phyloP scores from a whole-genome alignment of 1,284 basidiomycete species.

The Trametes versicolor region DNA sequence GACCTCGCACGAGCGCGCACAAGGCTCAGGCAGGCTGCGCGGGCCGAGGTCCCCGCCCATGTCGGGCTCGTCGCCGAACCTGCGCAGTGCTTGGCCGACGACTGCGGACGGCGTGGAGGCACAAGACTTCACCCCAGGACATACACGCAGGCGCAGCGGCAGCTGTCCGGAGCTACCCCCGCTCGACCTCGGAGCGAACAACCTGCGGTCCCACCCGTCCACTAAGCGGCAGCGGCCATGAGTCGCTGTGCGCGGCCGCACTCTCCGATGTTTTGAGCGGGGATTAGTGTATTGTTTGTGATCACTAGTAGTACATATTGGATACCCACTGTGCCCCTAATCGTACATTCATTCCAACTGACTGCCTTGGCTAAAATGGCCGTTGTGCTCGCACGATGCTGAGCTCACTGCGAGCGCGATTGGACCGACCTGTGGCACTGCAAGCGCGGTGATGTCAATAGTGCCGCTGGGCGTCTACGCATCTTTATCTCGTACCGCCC shows the following conservation, averaged over 20 bases:
- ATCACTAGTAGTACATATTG: background rate
- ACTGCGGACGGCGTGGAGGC: background rate
- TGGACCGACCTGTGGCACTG: background rate
- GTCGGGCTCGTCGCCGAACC: conserved; percentile 25
- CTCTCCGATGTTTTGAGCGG: no score
- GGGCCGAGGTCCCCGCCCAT: conserved; percentile 29
- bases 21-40: conserved; percentile 28
- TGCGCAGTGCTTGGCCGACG: conserved; percentile 25
- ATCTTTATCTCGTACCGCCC: conserved; percentile 21
- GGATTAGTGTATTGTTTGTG: background rate
- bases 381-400: background rate
- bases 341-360: background rate
- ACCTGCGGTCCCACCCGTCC: conserved; percentile 7
- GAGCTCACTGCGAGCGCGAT: background rate
- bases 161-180: conserved; percentile 36
- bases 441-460: conserved; percentile 11
- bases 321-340: background rate
- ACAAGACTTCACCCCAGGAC: background rate
- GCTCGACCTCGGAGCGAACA: conserved; percentile 22
- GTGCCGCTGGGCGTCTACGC: conserved; percentile 7
- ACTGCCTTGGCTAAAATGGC: no score
- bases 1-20: conserved; percentile 17
- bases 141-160: conserved; percentile 25
- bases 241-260: background rate
- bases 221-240: background rate